Percentiles rank a stretch among this genome's conserved stretches.
phyloP scores from a whole-genome alignment of 1,139 yeast genomes.

The Ogataea hybrid region DNA sequence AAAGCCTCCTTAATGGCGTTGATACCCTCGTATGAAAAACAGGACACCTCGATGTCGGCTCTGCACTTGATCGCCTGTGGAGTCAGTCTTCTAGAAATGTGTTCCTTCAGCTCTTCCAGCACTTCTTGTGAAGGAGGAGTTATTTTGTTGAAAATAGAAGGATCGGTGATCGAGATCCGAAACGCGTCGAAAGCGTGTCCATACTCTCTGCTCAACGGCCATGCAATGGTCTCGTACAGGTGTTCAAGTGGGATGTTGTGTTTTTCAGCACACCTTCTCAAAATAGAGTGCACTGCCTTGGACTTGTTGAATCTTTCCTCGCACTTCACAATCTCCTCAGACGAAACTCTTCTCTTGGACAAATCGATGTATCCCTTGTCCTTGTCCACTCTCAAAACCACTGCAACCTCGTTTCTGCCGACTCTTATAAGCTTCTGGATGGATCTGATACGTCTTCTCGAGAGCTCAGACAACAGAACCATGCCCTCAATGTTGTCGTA shows the following conservation, averaged over 20 bases:
- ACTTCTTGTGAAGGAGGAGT: slow-evolving; percentile 71
- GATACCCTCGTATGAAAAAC: slow-evolving; percentile 96
- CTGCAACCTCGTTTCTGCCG: slow-evolving; percentile 98
- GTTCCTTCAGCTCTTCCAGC: slow-evolving; percentile 75
- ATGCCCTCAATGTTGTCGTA: slow-evolving; percentile 98
- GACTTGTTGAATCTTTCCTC: slow-evolving; percentile 97
- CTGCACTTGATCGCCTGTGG: slow-evolving; percentile 98
- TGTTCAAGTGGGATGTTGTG: slow-evolving; percentile 84
- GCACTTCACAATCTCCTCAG: slow-evolving; percentile 96
- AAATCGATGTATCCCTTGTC: slow-evolving; percentile 98
- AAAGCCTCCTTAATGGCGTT: slow-evolving; percentile 94
- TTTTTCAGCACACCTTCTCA: slow-evolving; percentile 98
- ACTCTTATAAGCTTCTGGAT: slow-evolving; percentile 97
- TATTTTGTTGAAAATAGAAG: slow-evolving; percentile 78
- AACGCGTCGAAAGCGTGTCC: slow-evolving; percentile 99
- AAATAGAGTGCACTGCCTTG: slow-evolving; percentile 94
- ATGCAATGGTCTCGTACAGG: slow-evolving; percentile 84
- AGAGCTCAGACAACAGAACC: slow-evolving; percentile 93
- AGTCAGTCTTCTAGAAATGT: slow-evolving; percentile 90
- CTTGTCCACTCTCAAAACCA: slow-evolving; percentile 97
- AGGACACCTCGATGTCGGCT: slow-evolving; percentile 96
- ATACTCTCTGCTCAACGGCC: slow-evolving; percentile 95
- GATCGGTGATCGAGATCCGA: slow-evolving; percentile 92
- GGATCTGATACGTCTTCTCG: slow-evolving; percentile 98
- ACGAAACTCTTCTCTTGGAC: slow-evolving; percentile 96